Evolutionary conservation across 2,329 filamentous ascomycete genomes (phyloP).

Genomic region (Aspergillus cejpii): DNA sequence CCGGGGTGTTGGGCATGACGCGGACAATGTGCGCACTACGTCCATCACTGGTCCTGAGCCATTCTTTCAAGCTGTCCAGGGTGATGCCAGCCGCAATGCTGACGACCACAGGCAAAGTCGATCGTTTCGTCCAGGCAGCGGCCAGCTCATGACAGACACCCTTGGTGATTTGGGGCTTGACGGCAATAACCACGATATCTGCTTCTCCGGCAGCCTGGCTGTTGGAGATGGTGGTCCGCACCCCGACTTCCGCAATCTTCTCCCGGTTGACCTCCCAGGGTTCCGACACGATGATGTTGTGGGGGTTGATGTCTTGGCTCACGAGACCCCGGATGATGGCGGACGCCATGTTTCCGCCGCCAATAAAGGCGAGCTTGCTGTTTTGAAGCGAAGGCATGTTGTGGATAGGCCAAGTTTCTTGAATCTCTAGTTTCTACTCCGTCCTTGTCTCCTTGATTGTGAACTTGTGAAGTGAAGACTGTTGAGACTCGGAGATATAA

Average conservation of each 20-base stretch:
- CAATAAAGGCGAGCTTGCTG: slow-evolving; percentile 33
- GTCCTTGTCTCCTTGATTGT: too few species aligned
- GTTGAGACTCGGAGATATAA: too few species aligned
- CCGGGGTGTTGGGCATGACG: slow-evolving; percentile 35
- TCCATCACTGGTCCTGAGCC: slow-evolving; percentile 24
- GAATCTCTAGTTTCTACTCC: too few species aligned
- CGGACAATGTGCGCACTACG: slow-evolving; percentile 25
- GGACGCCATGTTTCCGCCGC: slow-evolving; percentile 35
- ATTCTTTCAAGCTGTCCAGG: slow-evolving; percentile 25
- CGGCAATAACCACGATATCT: slow-evolving; percentile 30
- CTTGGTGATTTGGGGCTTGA: slow-evolving; percentile 32
- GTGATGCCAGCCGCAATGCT: slow-evolving; percentile 34
- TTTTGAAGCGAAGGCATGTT: slow-evolving; percentile 27
- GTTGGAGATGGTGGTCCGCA: slow-evolving; percentile 29
- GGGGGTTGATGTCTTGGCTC: slow-evolving; percentile 23
- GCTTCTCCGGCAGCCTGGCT: slow-evolving; percentile 23
- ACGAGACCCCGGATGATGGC: slow-evolving; percentile 32
- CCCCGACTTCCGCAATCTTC: slow-evolving; percentile 28
- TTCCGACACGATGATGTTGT: slow-evolving; percentile 32
- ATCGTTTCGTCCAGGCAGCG: slow-evolving; percentile 21
- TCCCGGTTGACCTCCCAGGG: slow-evolving; percentile 33
- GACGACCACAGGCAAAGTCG: slow-evolving; percentile 25
- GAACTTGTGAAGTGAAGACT: background rate
- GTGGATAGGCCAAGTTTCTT: background rate
- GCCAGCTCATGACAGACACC: slow-evolving; percentile 30